Conservation (phyloP, 2,329 filamentous ascomycete genomes). For the Epichloe sylvatica region DNA sequence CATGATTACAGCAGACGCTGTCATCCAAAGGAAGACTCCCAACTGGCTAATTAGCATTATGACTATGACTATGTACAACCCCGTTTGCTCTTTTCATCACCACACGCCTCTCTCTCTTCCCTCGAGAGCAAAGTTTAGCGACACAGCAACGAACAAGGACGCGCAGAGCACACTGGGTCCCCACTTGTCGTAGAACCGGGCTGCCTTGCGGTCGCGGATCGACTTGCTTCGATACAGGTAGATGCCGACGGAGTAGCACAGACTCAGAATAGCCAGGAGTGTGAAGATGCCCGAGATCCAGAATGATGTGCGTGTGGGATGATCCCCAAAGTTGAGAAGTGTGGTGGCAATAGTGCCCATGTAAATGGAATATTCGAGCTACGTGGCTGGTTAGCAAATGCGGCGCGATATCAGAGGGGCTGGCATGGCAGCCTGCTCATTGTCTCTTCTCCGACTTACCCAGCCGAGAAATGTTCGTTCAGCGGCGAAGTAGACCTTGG, state of each 20-base stretch:
- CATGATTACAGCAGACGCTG: background rate
- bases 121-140: slow-evolving; percentile 68
- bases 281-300: slow-evolving; percentile 67
- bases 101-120: slow-evolving; percentile 46
- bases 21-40: no score
- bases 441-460: slow-evolving; percentile 35
- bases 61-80: no score
- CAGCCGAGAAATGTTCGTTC: slow-evolving; percentile 93
- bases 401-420: background rate
- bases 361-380: slow-evolving; percentile 94
- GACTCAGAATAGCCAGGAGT: slow-evolving; percentile 57
- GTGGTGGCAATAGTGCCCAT: slow-evolving; percentile 77
- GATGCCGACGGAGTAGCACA: slow-evolving; percentile 71
- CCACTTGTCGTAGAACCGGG: slow-evolving; percentile 80
- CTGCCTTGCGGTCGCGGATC: slow-evolving; percentile 71
- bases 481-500: slow-evolving; percentile 93
- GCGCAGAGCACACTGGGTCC: slow-evolving; percentile 67
- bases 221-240: slow-evolving; percentile 81
- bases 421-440: no score
- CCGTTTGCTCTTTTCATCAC: slow-evolving; percentile 20
- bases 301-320: slow-evolving; percentile 45
- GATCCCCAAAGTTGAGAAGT: slow-evolving; percentile 63
- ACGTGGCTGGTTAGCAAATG: slow-evolving; percentile 9
- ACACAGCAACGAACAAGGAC: slow-evolving; percentile 59
- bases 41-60: no score